These are phyloP conservation scores for Ostreobium quekettii DNA, from an alignment of 139 green algal genomes.

Conservation along the genomic window DNA sequence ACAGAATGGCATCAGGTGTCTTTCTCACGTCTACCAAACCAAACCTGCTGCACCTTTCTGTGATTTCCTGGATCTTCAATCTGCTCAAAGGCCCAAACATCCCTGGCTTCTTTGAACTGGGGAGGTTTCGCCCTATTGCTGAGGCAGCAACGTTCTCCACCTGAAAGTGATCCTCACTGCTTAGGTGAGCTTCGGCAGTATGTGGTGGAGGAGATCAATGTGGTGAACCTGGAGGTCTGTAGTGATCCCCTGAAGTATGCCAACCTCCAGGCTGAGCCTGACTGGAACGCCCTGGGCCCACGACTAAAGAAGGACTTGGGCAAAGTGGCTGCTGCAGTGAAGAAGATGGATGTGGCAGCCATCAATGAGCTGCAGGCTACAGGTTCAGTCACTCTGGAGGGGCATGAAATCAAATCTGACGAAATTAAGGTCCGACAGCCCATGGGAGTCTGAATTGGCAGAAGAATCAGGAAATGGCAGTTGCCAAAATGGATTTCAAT, in stretches of 20 bases:
- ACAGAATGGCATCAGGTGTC: too few species aligned
- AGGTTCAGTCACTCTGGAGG: conserved; percentile 54
- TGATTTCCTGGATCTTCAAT: too few species aligned
- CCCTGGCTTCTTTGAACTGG: too few species aligned
- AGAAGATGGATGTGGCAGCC: conserved; percentile 41
- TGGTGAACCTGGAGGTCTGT: conserved; percentile 61
- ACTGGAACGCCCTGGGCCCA: conserved; percentile 80
- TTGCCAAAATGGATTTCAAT: too few species aligned
- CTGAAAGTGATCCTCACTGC: too few species aligned
- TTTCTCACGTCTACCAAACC: too few species aligned
- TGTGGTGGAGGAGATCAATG: conserved; percentile 88
- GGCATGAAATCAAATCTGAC: conserved; percentile 41
- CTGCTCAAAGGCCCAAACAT: too few species aligned
- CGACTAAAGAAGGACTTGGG: conserved; percentile 74
- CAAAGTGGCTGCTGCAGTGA: conserved; percentile 53
- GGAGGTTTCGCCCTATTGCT: too few species aligned
- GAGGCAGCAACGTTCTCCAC: too few species aligned
- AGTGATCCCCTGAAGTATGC: conserved; percentile 65
- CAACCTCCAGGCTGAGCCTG: conserved; percentile 66
- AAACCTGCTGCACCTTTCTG: too few species aligned
- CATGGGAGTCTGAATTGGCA: background rate
- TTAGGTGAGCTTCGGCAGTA: conserved; percentile 75
- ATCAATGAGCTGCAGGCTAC: conserved; percentile 57
- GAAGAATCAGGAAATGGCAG: too few species aligned
- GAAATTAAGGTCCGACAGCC: conserved; percentile 67